Conservation (phyloP, 345 rosid genomes). For the Bruguiera gymnorhiza region DNA sequence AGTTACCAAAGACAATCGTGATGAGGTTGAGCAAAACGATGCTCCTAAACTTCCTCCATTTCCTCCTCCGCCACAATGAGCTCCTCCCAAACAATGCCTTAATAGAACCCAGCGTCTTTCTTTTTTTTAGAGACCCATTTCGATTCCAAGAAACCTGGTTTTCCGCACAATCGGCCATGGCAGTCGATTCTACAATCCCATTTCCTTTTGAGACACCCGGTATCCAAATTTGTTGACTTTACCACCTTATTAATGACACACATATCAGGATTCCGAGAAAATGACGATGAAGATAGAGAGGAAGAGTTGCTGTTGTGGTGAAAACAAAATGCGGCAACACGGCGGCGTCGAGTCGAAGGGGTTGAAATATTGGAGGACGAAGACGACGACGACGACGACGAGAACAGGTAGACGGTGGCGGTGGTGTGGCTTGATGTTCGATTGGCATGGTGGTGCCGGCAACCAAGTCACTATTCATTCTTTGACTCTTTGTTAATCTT, state of each 20-base stretch:
- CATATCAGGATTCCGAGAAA: background rate
- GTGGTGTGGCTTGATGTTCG: slow-evolving; percentile 3
- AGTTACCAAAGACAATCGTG: slow-evolving; percentile 50
- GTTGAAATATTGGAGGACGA: background rate
- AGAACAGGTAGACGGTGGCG: background rate
- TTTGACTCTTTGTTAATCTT: too few relatives aligned
- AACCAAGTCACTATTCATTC: slow-evolving; percentile 12
- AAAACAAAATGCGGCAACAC: slow-evolving; percentile 3
- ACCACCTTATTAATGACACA: background rate
- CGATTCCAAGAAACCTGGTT: background rate
- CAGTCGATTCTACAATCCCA: slow-evolving; percentile 4
- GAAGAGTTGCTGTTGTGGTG: background rate
- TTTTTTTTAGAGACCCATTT: slow-evolving; percentile 7
- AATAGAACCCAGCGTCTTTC: slow-evolving; percentile 5
- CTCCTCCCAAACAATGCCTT: slow-evolving; percentile 36
- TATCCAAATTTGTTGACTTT: background rate
- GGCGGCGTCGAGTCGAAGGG: slow-evolving; percentile 13
- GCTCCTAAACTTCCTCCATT: slow-evolving; percentile 48
- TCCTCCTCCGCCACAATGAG: slow-evolving; percentile 35
- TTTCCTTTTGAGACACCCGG: background rate
- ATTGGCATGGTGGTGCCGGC: slow-evolving; percentile 7
- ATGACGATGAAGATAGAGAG: too few relatives aligned
- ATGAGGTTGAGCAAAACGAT: slow-evolving; percentile 49
- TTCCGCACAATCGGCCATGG: background rate
- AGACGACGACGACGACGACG: background rate